A percentile compares a stretch with the other conserved stretches of the same genome.
Conservation (phyloP, 768 basidiomycete species). For the Kwoniella bestiolae region DNA sequence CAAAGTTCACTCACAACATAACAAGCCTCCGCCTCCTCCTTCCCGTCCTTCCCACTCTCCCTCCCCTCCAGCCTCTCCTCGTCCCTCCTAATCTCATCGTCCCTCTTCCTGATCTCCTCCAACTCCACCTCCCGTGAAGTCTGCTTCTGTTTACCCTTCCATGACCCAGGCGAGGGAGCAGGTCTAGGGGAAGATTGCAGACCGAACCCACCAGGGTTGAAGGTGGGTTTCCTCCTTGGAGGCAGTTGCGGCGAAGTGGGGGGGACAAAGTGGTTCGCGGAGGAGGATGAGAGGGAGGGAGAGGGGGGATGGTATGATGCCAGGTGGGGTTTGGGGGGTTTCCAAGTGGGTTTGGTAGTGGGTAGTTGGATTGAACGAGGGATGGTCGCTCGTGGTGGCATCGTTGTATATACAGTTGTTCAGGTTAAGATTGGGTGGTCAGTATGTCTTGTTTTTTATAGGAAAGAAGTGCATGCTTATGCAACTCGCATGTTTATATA, state of each 20-base stretch:
- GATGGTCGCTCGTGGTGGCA: constrained; percentile 26
- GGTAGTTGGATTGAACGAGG: constrained; percentile 28
- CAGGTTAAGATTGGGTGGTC: background rate
- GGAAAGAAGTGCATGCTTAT: background rate
- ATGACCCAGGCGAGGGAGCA: constrained; percentile 7
- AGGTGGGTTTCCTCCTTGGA: constrained; percentile 36
- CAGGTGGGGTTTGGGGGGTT: constrained; percentile 34
- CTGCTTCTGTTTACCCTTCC: constrained; percentile 22
- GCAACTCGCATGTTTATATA: background rate
- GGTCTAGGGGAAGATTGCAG: constrained; percentile 19
- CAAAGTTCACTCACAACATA: constrained; percentile 51
- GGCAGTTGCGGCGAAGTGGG: constrained; percentile 41
- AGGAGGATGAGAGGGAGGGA: constrained; percentile 9
- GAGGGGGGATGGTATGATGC: constrained; percentile 22
- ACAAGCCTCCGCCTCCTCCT: constrained; percentile 55
- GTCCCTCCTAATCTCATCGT: constrained; percentile 33
- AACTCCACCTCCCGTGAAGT: constrained; percentile 20
- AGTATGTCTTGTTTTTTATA: background rate
- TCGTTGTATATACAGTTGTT: background rate
- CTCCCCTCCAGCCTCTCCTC: constrained; percentile 34
- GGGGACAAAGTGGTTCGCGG: constrained; percentile 16
- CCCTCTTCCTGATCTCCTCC: constrained; percentile 28
- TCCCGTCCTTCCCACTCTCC: constrained; percentile 27
- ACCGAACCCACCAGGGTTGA: constrained; percentile 44
- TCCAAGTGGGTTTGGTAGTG: constrained; percentile 17